phyloP scores from a whole-genome alignment of 805 yeast species.

The Saccharomycopsis malanga region DNA sequence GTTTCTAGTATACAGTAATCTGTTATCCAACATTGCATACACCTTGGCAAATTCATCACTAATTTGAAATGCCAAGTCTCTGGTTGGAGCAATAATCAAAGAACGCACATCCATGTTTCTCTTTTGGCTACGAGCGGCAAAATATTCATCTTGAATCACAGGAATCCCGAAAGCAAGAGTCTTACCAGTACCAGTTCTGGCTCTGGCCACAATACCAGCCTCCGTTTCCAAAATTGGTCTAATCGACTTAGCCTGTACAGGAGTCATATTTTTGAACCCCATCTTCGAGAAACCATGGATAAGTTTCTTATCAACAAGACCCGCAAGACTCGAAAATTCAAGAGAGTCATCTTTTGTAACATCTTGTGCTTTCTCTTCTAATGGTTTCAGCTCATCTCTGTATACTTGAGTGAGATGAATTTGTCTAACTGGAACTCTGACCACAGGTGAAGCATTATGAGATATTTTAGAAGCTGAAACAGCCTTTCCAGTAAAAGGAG shows the following conservation, averaged over 20 bases:
- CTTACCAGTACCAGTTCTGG: slow-evolving; percentile 94
- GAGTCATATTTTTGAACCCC: slow-evolving; percentile 38
- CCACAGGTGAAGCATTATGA: neutral
- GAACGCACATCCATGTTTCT: slow-evolving; percentile 42
- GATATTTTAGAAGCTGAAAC: neutral
- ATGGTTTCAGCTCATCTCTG: neutral
- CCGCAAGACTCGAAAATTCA: neutral
- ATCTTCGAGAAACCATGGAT: slow-evolving; percentile 2
- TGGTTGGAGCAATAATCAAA: slow-evolving; percentile 78
- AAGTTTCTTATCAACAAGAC: slow-evolving; percentile 9
- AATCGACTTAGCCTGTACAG: slow-evolving; percentile 61
- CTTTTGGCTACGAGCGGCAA: slow-evolving; percentile 26
- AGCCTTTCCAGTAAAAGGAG: too few relatives aligned
- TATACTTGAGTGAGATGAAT: neutral
- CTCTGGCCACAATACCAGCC: slow-evolving; percentile 72
- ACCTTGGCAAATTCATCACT: slow-evolving; percentile 14
- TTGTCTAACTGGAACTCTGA: neutral
- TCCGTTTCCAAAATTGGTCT: slow-evolving; percentile 45
- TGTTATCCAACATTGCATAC: neutral
- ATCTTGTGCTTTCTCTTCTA: too few relatives aligned
- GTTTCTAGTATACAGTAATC: neutral
- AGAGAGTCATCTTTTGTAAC: too few relatives aligned
- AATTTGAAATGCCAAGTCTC: slow-evolving; percentile 61
- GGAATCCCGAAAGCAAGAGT: slow-evolving; percentile 87
- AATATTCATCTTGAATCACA: slow-evolving; percentile 48